A percentile compares a stretch with the other conserved stretches of the same genome.
Conservation (phyloP, 1,139 yeast genomes). For the Geotrichum aggregatum region DNA sequence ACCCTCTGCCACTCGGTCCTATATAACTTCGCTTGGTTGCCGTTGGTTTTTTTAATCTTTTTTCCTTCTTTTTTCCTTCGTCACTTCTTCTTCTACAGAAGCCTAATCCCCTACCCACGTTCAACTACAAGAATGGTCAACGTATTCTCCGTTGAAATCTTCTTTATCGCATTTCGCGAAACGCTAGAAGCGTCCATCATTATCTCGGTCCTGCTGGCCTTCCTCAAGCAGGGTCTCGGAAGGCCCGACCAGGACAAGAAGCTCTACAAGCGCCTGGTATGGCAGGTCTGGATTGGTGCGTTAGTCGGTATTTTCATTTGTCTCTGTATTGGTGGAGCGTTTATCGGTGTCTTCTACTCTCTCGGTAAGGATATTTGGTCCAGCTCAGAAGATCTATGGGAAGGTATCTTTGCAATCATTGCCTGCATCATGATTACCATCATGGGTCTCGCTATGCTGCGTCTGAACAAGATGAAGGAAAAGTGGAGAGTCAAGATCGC, state of each 20-base stretch:
- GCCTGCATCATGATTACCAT: slow-evolving; percentile 79
- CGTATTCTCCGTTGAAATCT: slow-evolving; percentile 47
- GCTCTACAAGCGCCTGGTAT: slow-evolving; percentile 55
- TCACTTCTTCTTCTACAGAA: slow-evolving; percentile 1
- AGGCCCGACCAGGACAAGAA: slow-evolving; percentile 46
- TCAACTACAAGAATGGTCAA: slow-evolving; percentile 33
- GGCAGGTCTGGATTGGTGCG: slow-evolving; percentile 82
- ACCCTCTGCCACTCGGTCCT: background rate
- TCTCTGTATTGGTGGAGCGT: slow-evolving; percentile 73
- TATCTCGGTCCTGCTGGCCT: slow-evolving; percentile 83
- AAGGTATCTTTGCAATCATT: slow-evolving; percentile 77
- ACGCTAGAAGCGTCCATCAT: slow-evolving; percentile 85
- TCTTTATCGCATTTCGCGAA: slow-evolving; percentile 87
- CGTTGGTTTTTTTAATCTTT: background rate
- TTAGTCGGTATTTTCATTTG: slow-evolving; percentile 67
- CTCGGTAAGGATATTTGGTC: slow-evolving; percentile 83
- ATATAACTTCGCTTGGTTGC: background rate
- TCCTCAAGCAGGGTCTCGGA: slow-evolving; percentile 80
- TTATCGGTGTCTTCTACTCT: slow-evolving; percentile 78
- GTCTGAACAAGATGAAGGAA: slow-evolving; percentile 84
- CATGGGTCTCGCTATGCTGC: slow-evolving; percentile 90
- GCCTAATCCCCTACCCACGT: background rate
- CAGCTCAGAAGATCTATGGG: slow-evolving; percentile 85
- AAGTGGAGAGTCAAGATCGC: slow-evolving; percentile 92
- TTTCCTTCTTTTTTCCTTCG: slow-evolving; percentile 1